Evolutionary conservation across 225 moss, liverwort and hornwort species (phyloP), one percentile per base, ranked within the genome.

Genomic region (Anthoceros angustus): DNA sequence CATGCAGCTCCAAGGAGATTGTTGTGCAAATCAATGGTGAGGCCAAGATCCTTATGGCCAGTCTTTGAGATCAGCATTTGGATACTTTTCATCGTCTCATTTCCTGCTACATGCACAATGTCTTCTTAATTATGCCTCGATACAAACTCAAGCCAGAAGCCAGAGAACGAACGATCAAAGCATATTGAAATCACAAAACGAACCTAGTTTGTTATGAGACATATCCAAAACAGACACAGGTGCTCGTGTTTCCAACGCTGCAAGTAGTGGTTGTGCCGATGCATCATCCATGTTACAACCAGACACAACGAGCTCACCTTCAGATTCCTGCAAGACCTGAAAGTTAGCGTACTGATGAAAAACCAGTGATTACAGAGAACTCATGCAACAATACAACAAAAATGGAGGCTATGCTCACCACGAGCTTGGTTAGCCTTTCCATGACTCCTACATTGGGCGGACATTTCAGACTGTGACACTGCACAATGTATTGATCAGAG

Each of bases 1-100:
- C 91, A 83, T 63, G 86, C 91, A 23, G 95, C 86, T 76, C 95
- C 95, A 63, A 98, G 76, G 68, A 78, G 85, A 73, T 98, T 98
- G 75, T 66, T 77, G 67, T 98, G 95, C 68, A 98, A 82, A 69
- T 98, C 95, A 70, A 98, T 71, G 40, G 91, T 98, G 64, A 98
- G 82, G 42, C 95, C 95, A 69, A 91, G 75, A 80, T 89, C 85
- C 66, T 69, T 78, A 69, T 98, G 91, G 67, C 87, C 81, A 62
- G 88, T 92, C 63, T 77, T 67, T 55, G 82, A 85, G 70, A 91
- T 78, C 75, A 98, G 78, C 77, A 87, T 86, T 73, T 98, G 91
- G 72, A 98, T 83, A 61, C 78, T 85, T 72, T 82, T 83, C 71
- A 98, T 82, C 64, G 95, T 81, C 68, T 72, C 80, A 80, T 98